Evolutionary conservation across 805 yeast genomes (phyloP).

Genomic region (Barnettozyma vustinii): DNA sequence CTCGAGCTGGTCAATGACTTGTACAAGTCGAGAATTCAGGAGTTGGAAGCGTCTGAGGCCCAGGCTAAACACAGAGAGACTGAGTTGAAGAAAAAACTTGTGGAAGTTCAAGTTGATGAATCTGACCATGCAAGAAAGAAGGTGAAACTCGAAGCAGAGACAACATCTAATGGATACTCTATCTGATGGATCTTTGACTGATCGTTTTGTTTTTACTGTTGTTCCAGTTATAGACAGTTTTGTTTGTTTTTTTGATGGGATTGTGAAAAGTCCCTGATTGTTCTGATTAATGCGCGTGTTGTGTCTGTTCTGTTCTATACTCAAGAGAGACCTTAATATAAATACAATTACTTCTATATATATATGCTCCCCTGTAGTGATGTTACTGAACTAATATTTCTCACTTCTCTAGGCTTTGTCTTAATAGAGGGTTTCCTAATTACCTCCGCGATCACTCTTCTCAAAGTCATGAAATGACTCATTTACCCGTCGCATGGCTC

Average conservation of each 20-base stretch:
- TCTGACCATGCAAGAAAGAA: slow-evolving; percentile 15
- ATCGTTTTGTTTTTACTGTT: background rate
- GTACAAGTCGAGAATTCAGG: slow-evolving; percentile 75
- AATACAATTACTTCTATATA: too few species aligned
- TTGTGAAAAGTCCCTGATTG: background rate
- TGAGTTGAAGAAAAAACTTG: slow-evolving; percentile 11
- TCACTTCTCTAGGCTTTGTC: too few species aligned
- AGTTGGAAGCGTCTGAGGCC: slow-evolving; percentile 47
- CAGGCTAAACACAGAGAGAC: slow-evolving; percentile 12
- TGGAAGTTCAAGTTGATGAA: slow-evolving; percentile 8
- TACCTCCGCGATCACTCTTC: too few species aligned
- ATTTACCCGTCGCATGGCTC: too few species aligned
- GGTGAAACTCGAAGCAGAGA: slow-evolving; percentile 15
- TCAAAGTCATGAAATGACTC: too few species aligned
- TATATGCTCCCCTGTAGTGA: too few species aligned
- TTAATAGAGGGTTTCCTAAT: too few species aligned
- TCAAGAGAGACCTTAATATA: background rate
- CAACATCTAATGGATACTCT: background rate
- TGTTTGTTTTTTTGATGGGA: background rate
- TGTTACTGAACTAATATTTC: too few species aligned
- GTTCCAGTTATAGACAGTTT: background rate
- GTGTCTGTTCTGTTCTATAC: background rate
- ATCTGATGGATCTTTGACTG: background rate
- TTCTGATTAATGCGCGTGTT: background rate
- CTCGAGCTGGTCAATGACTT: slow-evolving; percentile 87